A percentile compares a stretch with the other conserved stretches of the same genome.
These are phyloP conservation scores for Paramyrothecium roridum DNA, from an alignment of 2,329 filamentous ascomycete genomes.

Conservation along the genomic window DNA sequence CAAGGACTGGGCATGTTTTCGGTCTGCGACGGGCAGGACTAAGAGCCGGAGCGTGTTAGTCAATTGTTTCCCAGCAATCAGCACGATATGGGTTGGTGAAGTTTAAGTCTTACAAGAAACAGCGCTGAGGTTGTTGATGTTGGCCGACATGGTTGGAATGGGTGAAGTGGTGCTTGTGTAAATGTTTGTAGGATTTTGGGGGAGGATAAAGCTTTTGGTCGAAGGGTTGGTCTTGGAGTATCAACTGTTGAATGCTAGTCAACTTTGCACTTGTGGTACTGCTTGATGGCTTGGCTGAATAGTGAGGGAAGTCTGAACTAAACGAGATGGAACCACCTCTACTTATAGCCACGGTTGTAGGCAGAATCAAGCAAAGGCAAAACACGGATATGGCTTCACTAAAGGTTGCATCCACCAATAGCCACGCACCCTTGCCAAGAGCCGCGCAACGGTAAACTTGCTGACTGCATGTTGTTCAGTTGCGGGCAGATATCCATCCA, in stretches of 20 bases:
- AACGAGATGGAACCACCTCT: neutral
- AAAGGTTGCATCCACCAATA: neutral
- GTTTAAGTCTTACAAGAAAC: neutral
- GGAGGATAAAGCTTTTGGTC: too few species aligned
- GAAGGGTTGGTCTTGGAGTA: too few species aligned
- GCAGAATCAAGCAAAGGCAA: neutral
- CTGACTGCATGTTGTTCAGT: neutral
- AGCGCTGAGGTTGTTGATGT: neutral
- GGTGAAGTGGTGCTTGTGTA: neutral
- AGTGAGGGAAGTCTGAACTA: neutral
- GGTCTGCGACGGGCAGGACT: neutral
- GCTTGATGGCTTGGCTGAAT: neutral
- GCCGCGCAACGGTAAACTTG: neutral
- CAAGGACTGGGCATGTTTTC: neutral
- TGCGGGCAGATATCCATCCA: neutral
- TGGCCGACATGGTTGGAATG: neutral
- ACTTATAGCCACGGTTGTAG: neutral
- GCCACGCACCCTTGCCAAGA: slow-evolving; percentile 3
- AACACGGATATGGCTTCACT: neutral
- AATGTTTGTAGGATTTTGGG: neutral
- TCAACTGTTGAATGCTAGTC: too few species aligned
- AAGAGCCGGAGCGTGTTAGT: too few species aligned
- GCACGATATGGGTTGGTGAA: neutral
- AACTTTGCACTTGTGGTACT: too few species aligned
- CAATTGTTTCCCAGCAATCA: neutral